Evolutionary conservation across 169 alveolate species (phyloP).

Genomic region (Cryptosporidium felis): DNA sequence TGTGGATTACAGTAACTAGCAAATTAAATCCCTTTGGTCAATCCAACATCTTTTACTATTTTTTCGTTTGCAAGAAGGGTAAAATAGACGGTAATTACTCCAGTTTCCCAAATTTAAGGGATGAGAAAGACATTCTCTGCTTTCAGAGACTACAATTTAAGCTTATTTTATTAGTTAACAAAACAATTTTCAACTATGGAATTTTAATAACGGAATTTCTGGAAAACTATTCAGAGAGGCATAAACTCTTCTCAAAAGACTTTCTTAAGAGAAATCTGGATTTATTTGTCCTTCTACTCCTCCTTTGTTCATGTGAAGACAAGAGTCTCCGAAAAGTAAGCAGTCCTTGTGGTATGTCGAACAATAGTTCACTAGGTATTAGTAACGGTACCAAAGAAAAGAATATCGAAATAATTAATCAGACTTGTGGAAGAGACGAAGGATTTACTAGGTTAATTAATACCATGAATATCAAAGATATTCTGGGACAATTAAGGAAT

Average conservation of each 20-base stretch:
- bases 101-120: too few species aligned
- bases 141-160: background rate
- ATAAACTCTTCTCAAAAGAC: background rate
- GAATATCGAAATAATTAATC: too few species aligned
- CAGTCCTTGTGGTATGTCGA: too few species aligned
- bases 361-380: too few species aligned
- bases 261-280: slow-evolving; percentile 28
- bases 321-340: too few species aligned
- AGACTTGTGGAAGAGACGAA: too few species aligned
- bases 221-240: background rate
- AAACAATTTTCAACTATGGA: slow-evolving; percentile 1
- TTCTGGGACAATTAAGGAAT: background rate
- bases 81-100: too few species aligned
- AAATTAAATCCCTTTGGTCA: background rate
- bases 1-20: slow-evolving; percentile 12
- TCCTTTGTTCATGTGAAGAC: background rate
- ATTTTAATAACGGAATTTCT: background rate
- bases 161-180: slow-evolving; percentile 1
- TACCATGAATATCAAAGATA: background rate
- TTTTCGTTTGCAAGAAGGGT: too few species aligned
- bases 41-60: slow-evolving; percentile 2
- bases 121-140: too few species aligned
- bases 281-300: background rate
- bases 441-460: too few species aligned
- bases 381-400: too few species aligned